Conservation (phyloP, 805 yeast species). For the Jamesozyma gamospora region DNA sequence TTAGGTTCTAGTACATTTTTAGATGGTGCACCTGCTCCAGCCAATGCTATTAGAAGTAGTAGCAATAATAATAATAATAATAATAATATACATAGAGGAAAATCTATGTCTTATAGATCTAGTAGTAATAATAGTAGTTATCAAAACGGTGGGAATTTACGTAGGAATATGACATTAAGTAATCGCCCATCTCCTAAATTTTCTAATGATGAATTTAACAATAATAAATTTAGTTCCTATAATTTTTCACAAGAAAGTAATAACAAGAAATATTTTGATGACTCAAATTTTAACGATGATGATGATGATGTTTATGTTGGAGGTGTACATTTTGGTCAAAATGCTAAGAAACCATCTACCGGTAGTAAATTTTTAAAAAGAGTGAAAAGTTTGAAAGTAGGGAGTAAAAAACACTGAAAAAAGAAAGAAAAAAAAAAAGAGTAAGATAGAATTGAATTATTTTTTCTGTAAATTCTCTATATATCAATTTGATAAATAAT, state of each 20-base stretch:
- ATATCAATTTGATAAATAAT: neutral
- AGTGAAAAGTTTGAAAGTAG: constrained; percentile 82
- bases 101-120: constrained; percentile 67
- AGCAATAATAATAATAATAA: constrained; percentile 4
- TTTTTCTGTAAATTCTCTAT: too few relatives aligned
- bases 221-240: neutral
- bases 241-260: neutral
- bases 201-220: neutral
- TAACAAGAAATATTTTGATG: neutral
- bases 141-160: constrained; percentile 10
- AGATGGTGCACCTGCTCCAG: constrained; percentile 91
- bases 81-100: constrained; percentile 55
- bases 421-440: too few relatives aligned
- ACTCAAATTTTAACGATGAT: constrained; percentile 14
- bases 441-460: too few relatives aligned
- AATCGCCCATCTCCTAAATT: constrained; percentile 5
- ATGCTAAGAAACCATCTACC: constrained; percentile 21
- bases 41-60: constrained; percentile 29
- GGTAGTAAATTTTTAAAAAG: constrained; percentile 64
- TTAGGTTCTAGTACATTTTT: constrained; percentile 85
- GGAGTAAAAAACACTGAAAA: constrained; percentile 21
- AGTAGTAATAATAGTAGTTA: constrained; percentile 20
- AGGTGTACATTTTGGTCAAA: constrained; percentile 23
- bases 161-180: constrained; percentile 9
- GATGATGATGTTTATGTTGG: constrained; percentile 25